A percentile compares a stretch with the other conserved stretches of the same genome.
Evolutionary conservation across 169 alveolate species (phyloP).

Genomic region (Condylostoma magnum): DNA sequence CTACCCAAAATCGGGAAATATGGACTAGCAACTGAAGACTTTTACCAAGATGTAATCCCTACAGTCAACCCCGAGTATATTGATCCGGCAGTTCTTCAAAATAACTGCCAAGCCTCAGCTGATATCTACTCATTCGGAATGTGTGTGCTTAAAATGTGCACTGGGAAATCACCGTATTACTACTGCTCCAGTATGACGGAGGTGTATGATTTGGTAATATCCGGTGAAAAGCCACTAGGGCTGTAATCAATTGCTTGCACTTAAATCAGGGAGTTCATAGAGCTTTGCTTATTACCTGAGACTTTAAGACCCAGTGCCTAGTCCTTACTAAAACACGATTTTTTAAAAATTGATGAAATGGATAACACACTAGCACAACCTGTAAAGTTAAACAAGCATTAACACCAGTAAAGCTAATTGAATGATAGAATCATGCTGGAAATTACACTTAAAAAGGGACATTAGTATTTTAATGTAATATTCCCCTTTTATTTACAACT

Average conservation of each 20-base stretch:
- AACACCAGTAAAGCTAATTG: too few species aligned
- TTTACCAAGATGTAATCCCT: constrained; percentile 54
- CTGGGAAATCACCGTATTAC: constrained; percentile 80
- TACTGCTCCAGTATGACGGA: constrained; percentile 82
- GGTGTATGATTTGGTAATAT: constrained; percentile 76
- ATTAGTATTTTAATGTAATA: too few species aligned
- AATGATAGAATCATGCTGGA: too few species aligned
- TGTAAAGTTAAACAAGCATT: too few species aligned
- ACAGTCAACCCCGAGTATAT: constrained; percentile 92
- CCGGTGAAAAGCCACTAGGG: constrained; percentile 28
- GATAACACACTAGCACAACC: too few species aligned
- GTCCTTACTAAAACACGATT: neutral
- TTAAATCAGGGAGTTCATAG: constrained; percentile 31
- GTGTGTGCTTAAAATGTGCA: constrained; percentile 85
- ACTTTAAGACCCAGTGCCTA: constrained; percentile 25
- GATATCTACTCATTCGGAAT: constrained; percentile 93
- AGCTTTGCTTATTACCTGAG: constrained; percentile 29
- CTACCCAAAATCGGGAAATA: constrained; percentile 87
- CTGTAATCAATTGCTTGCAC: constrained; percentile 18
- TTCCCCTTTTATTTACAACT: too few species aligned
- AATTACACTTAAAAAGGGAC: too few species aligned
- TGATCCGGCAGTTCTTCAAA: constrained; percentile 92
- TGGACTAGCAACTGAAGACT: constrained; percentile 21
- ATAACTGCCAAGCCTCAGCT: constrained; percentile 84
- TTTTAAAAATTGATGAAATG: constrained; percentile 16